Evolutionary conservation across 2,329 filamentous ascomycete genomes (phyloP), one percentile per base, ranked within the genome.

Genomic region (Capronia epimyces): DNA sequence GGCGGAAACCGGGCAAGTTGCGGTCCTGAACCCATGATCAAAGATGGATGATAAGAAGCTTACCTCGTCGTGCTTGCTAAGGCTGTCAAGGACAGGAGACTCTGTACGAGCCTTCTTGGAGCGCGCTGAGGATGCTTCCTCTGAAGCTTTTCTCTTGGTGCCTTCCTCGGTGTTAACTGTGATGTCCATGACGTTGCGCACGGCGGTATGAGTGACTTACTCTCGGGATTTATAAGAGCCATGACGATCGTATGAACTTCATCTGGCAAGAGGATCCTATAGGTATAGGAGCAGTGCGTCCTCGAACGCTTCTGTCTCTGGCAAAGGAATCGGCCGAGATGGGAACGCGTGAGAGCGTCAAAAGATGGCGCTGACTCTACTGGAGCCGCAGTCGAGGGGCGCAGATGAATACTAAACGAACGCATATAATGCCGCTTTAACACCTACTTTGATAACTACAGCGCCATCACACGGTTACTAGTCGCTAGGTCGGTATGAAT

Each of bases 101-200:
- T 72, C 70, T 13, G 72, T 75, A 57, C 73, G 70, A 46, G 74
- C 71, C 55, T 74, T 75, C 65, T 76, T 76, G 55, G 64, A 69
- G 51, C 66, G 69, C 54, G 70, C 69, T 37, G 67, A 69, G 58
- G 69, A 67, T 32, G 66, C 66, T 54, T 75, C 73, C 54, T 75
- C 72, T n/a, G 70, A 72, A 41, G 73, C 74, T 61, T 76, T 76
- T 60, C 74, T 70, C 64, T 76, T 76, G 34, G 59, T 63, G 36
- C 49, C 53, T 55, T 45, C 16, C 13, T 29, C 12, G 15, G 27
- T 10, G 37, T 46, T 34, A 21, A 10, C 21, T 39, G 18, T n/a
- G 20, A 12, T 4, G 41, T 49, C 34, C 45, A 39, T 41, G 25
- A 20, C 7, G 25, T 3, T 7, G 24, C 34, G 8, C 15, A 10